Conservation (phyloP, 1,139 yeast species). For the Geotrichum siamense region DNA sequence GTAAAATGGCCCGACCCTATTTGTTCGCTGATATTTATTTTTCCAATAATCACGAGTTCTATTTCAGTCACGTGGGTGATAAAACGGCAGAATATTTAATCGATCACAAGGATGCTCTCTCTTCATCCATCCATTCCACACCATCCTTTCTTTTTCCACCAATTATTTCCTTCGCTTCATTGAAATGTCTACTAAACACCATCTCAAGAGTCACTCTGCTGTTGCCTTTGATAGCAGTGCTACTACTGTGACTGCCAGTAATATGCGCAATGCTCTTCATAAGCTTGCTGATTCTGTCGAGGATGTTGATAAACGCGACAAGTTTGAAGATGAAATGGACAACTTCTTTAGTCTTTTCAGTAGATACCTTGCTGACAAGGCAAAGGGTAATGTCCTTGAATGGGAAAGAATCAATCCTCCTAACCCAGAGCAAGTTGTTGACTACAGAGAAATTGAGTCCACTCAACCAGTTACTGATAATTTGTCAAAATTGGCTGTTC, state of each 20-base stretch:
- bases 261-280: constrained; percentile 95
- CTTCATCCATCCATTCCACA: too few relatives aligned
- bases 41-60: too few relatives aligned
- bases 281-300: constrained; percentile 72
- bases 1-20: too few relatives aligned
- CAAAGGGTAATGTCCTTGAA: constrained; percentile 73
- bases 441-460: constrained; percentile 43
- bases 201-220: constrained; percentile 20
- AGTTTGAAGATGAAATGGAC: constrained; percentile 90
- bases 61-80: too few relatives aligned
- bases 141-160: too few relatives aligned
- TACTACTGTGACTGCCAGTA: constrained; percentile 93
- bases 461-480: constrained; percentile 41
- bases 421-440: constrained; percentile 76
- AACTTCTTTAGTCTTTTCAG: constrained; percentile 88
- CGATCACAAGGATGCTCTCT: too few relatives aligned
- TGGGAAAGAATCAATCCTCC: constrained; percentile 98
- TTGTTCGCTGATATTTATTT: too few relatives aligned
- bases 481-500: constrained; percentile 81
- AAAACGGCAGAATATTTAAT: too few relatives aligned
- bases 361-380: constrained; percentile 84
- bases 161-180: constrained; percentile 2
- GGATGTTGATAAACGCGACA: constrained; percentile 47
- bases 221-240: constrained; percentile 88
- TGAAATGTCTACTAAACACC: constrained; percentile 13